Evolutionary conservation across 768 basidiomycete species (phyloP).

Genomic region (Trametes villosa): DNA sequence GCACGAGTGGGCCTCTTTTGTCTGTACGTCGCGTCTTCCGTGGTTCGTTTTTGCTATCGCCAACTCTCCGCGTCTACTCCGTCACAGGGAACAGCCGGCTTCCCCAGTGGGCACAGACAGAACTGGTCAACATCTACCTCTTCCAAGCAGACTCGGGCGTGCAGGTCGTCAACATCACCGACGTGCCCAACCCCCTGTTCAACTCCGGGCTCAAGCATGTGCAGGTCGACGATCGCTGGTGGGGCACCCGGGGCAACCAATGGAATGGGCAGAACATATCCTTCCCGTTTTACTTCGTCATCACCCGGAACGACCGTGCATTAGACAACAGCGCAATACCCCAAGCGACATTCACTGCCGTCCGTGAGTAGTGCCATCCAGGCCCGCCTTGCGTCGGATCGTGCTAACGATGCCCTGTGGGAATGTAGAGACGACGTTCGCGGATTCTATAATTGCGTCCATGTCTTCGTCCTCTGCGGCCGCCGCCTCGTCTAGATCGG

Average conservation of each 20-base stretch:
- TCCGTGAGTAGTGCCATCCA: constrained; percentile 65
- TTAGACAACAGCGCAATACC: constrained; percentile 64
- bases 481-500: constrained; percentile 42
- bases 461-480: constrained; percentile 51
- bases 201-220: constrained; percentile 57
- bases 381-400: no score
- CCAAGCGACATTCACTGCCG: constrained; percentile 76
- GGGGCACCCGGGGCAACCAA: constrained; percentile 60
- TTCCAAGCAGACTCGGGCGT: constrained; percentile 69
- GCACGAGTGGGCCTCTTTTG: constrained; percentile 73
- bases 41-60: constrained; percentile 22
- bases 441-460: constrained; percentile 66
- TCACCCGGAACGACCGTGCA: constrained; percentile 60
- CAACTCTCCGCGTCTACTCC: constrained; percentile 12
- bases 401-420: neutral
- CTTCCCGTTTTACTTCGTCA: constrained; percentile 79
- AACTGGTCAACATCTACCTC: constrained; percentile 76
- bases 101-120: constrained; percentile 65
- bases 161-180: constrained; percentile 48
- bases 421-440: constrained; percentile 74
- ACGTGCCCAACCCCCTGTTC: constrained; percentile 50
- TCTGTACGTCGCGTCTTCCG: constrained; percentile 66
- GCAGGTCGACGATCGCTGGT: constrained; percentile 67
- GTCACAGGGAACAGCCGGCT: constrained; percentile 73
- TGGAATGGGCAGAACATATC: constrained; percentile 52